Conservation (phyloP, 2,329 filamentous ascomycete genomes). For the Botrytis porri region DNA sequence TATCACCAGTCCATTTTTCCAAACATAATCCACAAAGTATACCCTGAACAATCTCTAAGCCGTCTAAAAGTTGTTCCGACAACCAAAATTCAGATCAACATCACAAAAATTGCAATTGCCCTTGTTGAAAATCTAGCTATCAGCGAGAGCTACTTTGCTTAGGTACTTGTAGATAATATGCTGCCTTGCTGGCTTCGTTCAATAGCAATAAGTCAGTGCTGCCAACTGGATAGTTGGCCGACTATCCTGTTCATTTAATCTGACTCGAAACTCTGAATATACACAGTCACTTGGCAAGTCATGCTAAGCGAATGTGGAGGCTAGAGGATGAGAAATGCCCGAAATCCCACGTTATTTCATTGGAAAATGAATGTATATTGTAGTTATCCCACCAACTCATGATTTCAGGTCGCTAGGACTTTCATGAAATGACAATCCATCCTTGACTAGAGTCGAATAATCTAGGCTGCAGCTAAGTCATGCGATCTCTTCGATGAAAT, state of each 20-base stretch:
- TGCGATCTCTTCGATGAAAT: not conserved
- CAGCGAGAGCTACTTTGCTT: not conserved
- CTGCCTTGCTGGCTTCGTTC: not conserved
- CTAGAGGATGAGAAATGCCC: not conserved
- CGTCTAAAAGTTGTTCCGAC: not conserved
- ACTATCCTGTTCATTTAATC: not conserved
- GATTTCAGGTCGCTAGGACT: not conserved
- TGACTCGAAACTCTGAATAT: not conserved
- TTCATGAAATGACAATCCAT: not conserved
- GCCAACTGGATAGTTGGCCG: not conserved
- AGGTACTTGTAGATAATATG: not conserved
- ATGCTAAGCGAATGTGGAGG: not conserved
- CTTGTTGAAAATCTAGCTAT: not conserved
- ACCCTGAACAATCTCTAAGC: not conserved
- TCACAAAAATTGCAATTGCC: not conserved
- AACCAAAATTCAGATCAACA: not conserved
- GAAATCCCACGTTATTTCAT: not conserved
- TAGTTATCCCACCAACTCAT: not conserved
- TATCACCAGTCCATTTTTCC: not conserved
- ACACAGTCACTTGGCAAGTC: not conserved
- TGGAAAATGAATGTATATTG: not conserved
- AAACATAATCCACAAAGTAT: not conserved
- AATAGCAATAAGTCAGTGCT: too few relatives aligned
- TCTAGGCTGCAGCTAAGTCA: not conserved
- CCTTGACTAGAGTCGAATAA: not conserved